Conservation (phyloP, 768 basidiomycete species). For the Rhizopogon vesiculosus region DNA sequence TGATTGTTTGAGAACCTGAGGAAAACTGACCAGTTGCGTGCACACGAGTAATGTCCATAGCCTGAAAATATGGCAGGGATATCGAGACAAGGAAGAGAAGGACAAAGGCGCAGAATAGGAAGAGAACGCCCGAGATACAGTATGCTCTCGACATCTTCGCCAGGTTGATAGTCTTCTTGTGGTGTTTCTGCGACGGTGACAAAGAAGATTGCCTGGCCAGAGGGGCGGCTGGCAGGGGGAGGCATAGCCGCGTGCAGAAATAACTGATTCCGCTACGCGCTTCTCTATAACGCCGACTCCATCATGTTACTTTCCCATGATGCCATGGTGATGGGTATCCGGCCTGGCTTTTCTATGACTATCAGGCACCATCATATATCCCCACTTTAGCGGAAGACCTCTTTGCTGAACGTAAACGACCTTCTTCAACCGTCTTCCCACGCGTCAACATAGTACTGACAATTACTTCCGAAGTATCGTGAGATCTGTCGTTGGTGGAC, state of each 20-base stretch:
- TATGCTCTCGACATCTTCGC: conserved; percentile 41
- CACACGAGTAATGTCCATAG: conserved; percentile 61
- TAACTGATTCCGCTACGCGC: background rate
- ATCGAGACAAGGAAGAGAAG: conserved; percentile 66
- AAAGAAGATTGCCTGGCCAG: background rate
- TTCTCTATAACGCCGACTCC: no score
- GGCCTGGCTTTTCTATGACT: no score
- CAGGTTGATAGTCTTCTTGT: background rate
- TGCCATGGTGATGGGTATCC: no score
- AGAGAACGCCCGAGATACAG: conserved; percentile 57
- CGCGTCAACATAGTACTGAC: no score
- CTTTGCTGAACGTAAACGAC: no score
- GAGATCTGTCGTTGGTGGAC: no score
- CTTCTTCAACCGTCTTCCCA: no score
- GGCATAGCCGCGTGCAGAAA: background rate
- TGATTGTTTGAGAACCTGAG: conserved; percentile 25
- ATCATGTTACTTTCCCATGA: no score
- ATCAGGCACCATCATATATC: no score
- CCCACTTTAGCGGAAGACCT: no score
- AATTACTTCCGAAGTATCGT: no score
- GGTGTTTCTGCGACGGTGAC: background rate
- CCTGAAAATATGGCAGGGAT: conserved; percentile 65
- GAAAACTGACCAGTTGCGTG: conserved; percentile 34
- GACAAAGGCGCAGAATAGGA: conserved; percentile 57
- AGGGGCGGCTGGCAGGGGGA: background rate